These are phyloP conservation scores for Penicillium chermesinum DNA, from an alignment of 495 filamentous ascomycete genomes.

Conservation along the genomic window DNA sequence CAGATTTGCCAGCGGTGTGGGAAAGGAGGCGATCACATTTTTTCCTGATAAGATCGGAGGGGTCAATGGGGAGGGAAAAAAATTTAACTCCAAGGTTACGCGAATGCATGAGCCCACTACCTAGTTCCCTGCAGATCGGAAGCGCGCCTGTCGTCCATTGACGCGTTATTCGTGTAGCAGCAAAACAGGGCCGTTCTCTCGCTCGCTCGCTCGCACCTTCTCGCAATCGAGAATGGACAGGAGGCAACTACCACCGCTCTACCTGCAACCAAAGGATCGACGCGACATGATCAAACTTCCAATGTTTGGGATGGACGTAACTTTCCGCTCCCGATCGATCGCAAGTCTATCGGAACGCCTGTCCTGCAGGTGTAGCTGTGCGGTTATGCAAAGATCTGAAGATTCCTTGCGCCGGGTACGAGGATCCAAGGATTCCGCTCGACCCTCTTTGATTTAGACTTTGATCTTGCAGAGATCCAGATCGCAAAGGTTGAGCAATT, in stretches of 20 bases:
- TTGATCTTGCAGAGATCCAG: neutral
- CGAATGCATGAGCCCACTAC: too few relatives aligned
- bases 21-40: neutral
- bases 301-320: constrained; percentile 13
- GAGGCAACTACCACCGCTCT: neutral
- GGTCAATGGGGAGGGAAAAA: neutral
- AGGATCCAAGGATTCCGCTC: too few relatives aligned
- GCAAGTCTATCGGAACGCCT: too few relatives aligned
- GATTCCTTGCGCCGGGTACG: neutral
- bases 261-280: neutral
- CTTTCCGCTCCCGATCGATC: constrained; percentile 25
- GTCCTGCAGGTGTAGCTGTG: too few relatives aligned
- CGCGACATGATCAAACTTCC: constrained; percentile 8
- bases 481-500: neutral
- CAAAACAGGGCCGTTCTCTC: too few relatives aligned
- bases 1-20: neutral
- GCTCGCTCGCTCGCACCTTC: too few relatives aligned
- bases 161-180: too few relatives aligned
- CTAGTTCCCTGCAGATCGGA: neutral
- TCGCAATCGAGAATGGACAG: too few relatives aligned
- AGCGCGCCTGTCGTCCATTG: too few relatives aligned
- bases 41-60: neutral
- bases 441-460: neutral
- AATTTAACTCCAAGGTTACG: neutral
- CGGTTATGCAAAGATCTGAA: neutral